Evolutionary conservation across 78 protist species (phyloP), one percentile per base, ranked within the genome.

Genomic region (Trichosphaerium sp.): DNA sequence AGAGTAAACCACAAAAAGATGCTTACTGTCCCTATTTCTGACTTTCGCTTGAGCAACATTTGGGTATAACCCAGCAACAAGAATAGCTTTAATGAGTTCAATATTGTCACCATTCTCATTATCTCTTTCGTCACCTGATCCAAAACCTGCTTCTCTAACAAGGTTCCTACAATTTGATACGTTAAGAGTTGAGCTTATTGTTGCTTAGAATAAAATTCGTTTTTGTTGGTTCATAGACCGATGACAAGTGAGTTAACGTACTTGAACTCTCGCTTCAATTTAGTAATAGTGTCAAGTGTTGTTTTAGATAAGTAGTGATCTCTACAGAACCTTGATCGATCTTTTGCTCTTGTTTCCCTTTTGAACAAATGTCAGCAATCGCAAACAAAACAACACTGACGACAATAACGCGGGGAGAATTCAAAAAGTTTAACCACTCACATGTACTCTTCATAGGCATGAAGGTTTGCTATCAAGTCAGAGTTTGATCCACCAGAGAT

Each of bases 381-480:
- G 65, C 38, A 23, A 84, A 29, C 15, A 78, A 48, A n/a, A 86
- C 37, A 32, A n/a, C n/a, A n/a, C n/a, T n/a, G n/a, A n/a, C n/a
- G n/a, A n/a, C n/a, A n/a, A n/a, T n/a, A n/a, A n/a, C n/a, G n/a
- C n/a, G n/a, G n/a, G n/a, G n/a, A n/a, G n/a, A n/a, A n/a, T n/a
- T n/a, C n/a, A n/a, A n/a, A n/a, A n/a, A n/a, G n/a, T n/a, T n/a
- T n/a, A n/a, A n/a, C n/a, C n/a, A n/a, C n/a, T n/a, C n/a, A n/a
- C n/a, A n/a, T n/a, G n/a, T n/a, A n/a, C n/a, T n/a, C n/a, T n/a
- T 87, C 90, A 74, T 89, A 91, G 8, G 81, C 63, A 49, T 71
- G 67, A 37, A 42, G 63, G 29, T 42, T 54, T 12, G 42, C 25
- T 10, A 49, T 37, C 44, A 80, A 79, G 29, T 28, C 40, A 14